Evolutionary conservation across 345 rosid species (phyloP).

Genomic region (Hypericum perforatum): DNA sequence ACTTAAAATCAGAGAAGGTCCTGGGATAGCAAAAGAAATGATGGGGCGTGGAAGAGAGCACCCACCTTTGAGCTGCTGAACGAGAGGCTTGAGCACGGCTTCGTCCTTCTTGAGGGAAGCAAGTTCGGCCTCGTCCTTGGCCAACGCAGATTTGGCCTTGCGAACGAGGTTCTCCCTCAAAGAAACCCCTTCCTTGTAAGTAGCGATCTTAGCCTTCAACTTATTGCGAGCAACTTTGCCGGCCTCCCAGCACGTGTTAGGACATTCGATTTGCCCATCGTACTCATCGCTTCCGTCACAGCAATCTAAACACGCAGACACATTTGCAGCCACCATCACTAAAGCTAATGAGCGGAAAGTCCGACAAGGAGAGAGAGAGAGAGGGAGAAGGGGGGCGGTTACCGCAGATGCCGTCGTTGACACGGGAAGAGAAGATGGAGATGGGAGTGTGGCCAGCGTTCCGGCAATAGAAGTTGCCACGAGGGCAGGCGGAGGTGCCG

Average conservation of each 20-base stretch:
- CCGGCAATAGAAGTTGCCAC: slow-evolving; percentile 69
- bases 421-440: slow-evolving; percentile 69
- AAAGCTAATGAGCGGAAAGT: neutral
- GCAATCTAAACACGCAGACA: slow-evolving; percentile 47
- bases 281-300: slow-evolving; percentile 99
- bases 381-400: slow-evolving; percentile 12
- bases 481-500: slow-evolving; percentile 94
- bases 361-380: neutral
- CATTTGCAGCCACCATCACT: neutral
- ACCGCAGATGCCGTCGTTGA: slow-evolving; percentile 97
- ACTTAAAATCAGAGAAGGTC: neutral
- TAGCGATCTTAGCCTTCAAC: slow-evolving; percentile 57
- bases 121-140: slow-evolving; percentile 63
- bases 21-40: neutral
- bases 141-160: slow-evolving; percentile 46
- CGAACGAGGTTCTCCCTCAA: slow-evolving; percentile 46
- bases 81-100: slow-evolving; percentile 59
- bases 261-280: slow-evolving; percentile 58
- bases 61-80: slow-evolving; percentile 89
- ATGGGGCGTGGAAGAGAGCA: slow-evolving; percentile 14
- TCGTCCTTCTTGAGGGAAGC: slow-evolving; percentile 64
- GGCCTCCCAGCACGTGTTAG: slow-evolving; percentile 86
- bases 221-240: slow-evolving; percentile 76
- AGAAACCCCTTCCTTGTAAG: slow-evolving; percentile 50
- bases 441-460: slow-evolving; percentile 65